Evolutionary conservation across 2,329 filamentous ascomycete species (phyloP).

Genomic region (Akanthomyces dipterigenus): DNA sequence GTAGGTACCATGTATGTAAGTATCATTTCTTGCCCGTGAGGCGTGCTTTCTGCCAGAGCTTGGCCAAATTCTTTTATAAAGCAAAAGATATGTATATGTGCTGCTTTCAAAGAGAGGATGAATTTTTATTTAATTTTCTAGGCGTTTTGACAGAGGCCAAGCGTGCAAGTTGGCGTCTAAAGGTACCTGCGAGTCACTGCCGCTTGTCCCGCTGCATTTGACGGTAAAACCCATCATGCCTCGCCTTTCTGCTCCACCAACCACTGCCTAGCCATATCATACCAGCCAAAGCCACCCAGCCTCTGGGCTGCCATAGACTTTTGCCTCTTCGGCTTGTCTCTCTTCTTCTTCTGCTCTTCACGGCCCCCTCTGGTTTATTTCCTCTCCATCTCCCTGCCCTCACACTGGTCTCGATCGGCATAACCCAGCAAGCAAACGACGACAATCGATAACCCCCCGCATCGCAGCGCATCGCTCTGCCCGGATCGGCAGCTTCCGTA

Average conservation of each 20-base stretch:
- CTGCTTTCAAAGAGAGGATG: no score
- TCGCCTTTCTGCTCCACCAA: neutral
- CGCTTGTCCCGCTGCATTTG: neutral
- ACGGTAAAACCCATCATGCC: neutral
- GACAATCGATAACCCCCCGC: neutral
- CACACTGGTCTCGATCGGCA: neutral
- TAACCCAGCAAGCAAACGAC: no score
- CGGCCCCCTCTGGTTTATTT: neutral
- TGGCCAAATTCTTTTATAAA: no score
- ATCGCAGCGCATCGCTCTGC: neutral
- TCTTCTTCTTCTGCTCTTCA: no score
- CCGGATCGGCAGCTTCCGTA: conserved; percentile 1
- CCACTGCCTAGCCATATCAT: neutral
- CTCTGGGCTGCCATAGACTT: neutral
- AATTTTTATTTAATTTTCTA: no score
- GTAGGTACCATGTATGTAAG: no score
- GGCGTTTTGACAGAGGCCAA: no score
- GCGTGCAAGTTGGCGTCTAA: no score
- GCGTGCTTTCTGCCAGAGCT: no score
- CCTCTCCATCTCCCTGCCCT: neutral
- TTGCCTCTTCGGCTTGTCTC: neutral
- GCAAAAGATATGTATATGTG: no score
- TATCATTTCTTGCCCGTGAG: no score
- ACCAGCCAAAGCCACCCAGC: neutral
- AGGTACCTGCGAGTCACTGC: neutral